Evolutionary conservation across 2,329 filamentous ascomycete genomes (phyloP), one percentile per base, ranked within the genome.

Genomic region (Fusarium albosuccineum): DNA sequence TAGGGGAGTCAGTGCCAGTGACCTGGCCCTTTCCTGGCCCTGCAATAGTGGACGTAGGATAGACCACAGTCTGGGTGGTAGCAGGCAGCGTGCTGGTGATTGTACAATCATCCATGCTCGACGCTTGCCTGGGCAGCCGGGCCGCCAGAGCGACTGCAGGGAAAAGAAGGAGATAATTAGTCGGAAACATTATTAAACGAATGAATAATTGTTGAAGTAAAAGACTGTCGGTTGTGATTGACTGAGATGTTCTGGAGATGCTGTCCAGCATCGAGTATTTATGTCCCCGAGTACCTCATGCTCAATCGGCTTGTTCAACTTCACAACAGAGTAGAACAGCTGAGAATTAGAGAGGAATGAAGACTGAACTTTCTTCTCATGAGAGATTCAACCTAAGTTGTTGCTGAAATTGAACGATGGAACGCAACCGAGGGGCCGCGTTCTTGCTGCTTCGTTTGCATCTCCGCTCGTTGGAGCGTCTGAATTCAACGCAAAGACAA

Each of bases 101-200:
- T 3, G 64, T 66, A 37, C 64, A 66, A 22, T 66, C 39, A 13
- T 62, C 44, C 1, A 22, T 7, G 6, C 4, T 39, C 4, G 48
- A 11, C 11, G 46, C 26, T 36, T 54, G 37, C 46, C 48, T 42
- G 10, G 64, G 62, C 1, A 62, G 49, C 51, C 57, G 61, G 29
- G 57, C 57, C 10, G 62, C 64, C n/a, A 57, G 46, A 29, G 34
- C 37, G 7, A 33, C 52, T 4, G 52, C 42, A 5, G 64, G 62
- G 8, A 66, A 6, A 8, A 62, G 11, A 57, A 62, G 3, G 57
- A 66, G 42, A 14, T 40, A 26, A 22, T 22, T 22, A 45, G 57
- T 17, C 48, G 58, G 11, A 9, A 66, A 11, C 64, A 66, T 66
- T 22, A 17, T 58, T 58, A 37, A 66, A 62, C 37, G 62, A 66